Conservation (phyloP, 169 alveolate species). For the Babesia sp. region DNA sequence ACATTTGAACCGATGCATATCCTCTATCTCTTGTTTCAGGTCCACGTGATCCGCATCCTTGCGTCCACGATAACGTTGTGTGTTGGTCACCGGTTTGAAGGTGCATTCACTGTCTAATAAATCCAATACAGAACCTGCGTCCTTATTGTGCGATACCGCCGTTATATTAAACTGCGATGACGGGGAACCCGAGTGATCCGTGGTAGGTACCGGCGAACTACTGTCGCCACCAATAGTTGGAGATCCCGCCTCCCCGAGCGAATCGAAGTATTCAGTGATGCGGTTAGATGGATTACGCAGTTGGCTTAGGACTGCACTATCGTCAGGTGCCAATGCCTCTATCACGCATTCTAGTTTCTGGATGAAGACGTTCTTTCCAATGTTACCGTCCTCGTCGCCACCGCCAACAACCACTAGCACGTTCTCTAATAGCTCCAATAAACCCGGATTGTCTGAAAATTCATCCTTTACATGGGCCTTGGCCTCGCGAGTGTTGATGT, state of each 20-base stretch:
- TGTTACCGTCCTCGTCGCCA: neutral
- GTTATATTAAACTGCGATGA: neutral
- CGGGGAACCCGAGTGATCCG: neutral
- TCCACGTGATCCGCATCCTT: neutral
- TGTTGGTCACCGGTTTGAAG: slow-evolving; percentile 17
- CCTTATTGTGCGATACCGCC: neutral
- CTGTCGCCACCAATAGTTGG: neutral
- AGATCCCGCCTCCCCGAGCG: neutral
- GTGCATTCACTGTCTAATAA: neutral
- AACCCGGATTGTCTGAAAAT: neutral
- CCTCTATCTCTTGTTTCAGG: slow-evolving; percentile 7
- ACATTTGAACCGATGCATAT: slow-evolving; percentile 12
- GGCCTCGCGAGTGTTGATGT: slow-evolving; percentile 34
- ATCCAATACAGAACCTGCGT: neutral
- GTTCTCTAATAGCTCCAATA: slow-evolving; percentile 17
- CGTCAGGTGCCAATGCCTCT: slow-evolving; percentile 6
- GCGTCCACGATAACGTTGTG: neutral
- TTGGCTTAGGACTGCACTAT: neutral
- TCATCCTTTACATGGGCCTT: neutral
- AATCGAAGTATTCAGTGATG: slow-evolving; percentile 12
- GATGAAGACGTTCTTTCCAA: slow-evolving; percentile 43
- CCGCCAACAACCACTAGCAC: slow-evolving; percentile 13
- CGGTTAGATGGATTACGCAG: slow-evolving; percentile 21
- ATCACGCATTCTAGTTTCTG: neutral
- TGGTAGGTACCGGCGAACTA: neutral